Evolutionary conservation across 495 filamentous ascomycete species (phyloP), one percentile per base, ranked within the genome.

Genomic region (Corynascus novoguineensis): DNA sequence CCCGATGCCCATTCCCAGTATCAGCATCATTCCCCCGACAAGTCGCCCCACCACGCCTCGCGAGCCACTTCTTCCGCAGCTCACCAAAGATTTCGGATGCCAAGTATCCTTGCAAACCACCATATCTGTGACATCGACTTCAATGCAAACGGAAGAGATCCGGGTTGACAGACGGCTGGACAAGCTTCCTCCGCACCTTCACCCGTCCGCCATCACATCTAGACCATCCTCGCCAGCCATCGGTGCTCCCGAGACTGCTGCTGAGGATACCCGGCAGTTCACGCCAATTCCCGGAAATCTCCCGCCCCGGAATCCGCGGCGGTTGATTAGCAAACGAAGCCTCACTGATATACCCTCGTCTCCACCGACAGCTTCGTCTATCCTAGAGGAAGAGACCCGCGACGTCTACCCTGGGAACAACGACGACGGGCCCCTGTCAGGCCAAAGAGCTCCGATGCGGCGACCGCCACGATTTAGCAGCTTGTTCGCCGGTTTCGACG

Each of bases 71-170:
- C 73, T 81, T 24, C 81, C 81, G 34, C 80, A 77, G 57, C 68
- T 80, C 57, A 69, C 69, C 56, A 85, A 80, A 55, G 78, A 83
- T 64, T 69, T 77, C 29, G 79, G 78, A n/a, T 81, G 78, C 58
- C 80, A 83, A 53, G 78, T 79, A 31, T 72, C 71, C 10, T 62
- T 80, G 35, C 57, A 71, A 14, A 58, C 62, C 61, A 62, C 69
- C 55, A 62, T 70, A 12, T 65, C 76, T 7, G 85, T 82, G 12
- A 80, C 81, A 40, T 89, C 90, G 15, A 63, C 81, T 17, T 85
- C 87, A 4, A 82, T 95, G 41, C 95, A 98, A 75, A 98, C 93
- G 10, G 90, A 97, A 54, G 85, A 87, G 58, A 95, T 96, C 58
- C 76, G 84, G 42, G 77, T 91, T 17, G 91, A 92, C 67, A 81